These are phyloP conservation scores for Oropetium thomaeum DNA, from an alignment of 176 grass and related monocot species.

Conservation along the genomic window DNA sequence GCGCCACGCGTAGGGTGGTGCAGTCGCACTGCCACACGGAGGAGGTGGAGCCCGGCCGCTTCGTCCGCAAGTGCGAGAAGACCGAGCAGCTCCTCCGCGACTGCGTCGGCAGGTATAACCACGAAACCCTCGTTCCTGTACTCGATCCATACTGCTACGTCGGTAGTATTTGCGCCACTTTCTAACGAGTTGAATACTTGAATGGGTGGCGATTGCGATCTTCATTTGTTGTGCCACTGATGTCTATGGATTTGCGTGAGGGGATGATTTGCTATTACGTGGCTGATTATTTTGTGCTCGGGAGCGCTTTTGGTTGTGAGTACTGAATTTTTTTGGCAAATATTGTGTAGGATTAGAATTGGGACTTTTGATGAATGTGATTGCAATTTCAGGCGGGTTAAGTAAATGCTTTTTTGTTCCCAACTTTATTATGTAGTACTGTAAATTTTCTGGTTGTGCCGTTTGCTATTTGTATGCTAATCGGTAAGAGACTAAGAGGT, in stretches of 20 bases:
- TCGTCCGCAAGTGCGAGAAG: slow-evolving; percentile 85
- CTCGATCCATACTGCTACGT: background rate
- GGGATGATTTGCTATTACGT: background rate
- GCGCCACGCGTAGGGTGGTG: slow-evolving; percentile 58
- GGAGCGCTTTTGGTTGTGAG: too few species aligned
- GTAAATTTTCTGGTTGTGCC: too few species aligned
- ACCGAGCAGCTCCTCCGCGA: slow-evolving; percentile 67
- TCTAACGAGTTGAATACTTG: background rate
- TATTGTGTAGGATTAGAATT: background rate
- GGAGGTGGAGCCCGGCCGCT: slow-evolving; percentile 77
- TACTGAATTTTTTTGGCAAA: background rate
- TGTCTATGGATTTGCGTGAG: background rate
- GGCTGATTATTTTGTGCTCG: background rate
- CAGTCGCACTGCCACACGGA: slow-evolving; percentile 70
- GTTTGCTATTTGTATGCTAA: too few species aligned
- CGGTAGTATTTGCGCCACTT: background rate
- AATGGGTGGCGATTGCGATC: background rate
- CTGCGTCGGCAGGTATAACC: slow-evolving; percentile 47
- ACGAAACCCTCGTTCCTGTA: background rate
- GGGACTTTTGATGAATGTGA: background rate
- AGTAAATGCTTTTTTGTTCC: too few species aligned
- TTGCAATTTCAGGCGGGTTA: background rate
- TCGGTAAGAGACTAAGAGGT: too few species aligned
- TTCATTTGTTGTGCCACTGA: background rate
- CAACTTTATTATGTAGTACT: too few species aligned